Conservation (phyloP, 192 early-diverging fungal species). For the Haplosporangium gracile region DNA sequence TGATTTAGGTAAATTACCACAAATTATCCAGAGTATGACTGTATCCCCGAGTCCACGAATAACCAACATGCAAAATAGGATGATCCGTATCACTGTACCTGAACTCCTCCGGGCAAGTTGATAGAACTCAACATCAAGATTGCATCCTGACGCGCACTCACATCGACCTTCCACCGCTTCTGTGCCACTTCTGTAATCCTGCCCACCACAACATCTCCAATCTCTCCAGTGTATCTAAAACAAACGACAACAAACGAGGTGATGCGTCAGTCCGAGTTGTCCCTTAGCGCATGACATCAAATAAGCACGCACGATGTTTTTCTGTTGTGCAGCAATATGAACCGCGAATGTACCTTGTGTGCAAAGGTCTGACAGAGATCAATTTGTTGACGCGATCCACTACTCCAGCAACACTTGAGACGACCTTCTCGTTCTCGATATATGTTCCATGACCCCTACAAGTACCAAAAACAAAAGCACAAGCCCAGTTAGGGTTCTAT, state of each 20-base stretch:
- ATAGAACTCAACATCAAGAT: conserved; percentile 90
- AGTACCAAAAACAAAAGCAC: background rate
- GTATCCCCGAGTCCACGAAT: background rate
- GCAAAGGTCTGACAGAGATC: conserved; percentile 89
- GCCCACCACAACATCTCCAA: conserved; percentile 97
- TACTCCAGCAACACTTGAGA: conserved; percentile 90
- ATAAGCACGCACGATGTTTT: background rate
- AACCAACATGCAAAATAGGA: background rate
- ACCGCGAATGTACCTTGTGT: conserved; percentile 70
- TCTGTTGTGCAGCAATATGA: no score
- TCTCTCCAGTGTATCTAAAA: conserved; percentile 84
- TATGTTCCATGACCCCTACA: conserved; percentile 91
- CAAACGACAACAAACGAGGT: background rate
- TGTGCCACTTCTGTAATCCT: conserved; percentile 92
- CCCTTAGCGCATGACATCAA: background rate
- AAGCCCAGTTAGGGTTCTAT: background rate
- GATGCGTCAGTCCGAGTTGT: background rate
- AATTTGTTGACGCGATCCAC: conserved; percentile 97
- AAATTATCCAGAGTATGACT: background rate
- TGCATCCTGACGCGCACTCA: conserved; percentile 89
- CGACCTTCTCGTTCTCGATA: conserved; percentile 73
- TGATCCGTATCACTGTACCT: conserved; percentile 60
- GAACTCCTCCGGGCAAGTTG: conserved; percentile 95
- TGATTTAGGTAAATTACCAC: background rate
- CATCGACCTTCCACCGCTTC: conserved; percentile 96